Evolutionary conservation across 768 basidiomycete genomes (phyloP), one percentile per base, ranked within the genome.

Genomic region (Suillus clintonianus): DNA sequence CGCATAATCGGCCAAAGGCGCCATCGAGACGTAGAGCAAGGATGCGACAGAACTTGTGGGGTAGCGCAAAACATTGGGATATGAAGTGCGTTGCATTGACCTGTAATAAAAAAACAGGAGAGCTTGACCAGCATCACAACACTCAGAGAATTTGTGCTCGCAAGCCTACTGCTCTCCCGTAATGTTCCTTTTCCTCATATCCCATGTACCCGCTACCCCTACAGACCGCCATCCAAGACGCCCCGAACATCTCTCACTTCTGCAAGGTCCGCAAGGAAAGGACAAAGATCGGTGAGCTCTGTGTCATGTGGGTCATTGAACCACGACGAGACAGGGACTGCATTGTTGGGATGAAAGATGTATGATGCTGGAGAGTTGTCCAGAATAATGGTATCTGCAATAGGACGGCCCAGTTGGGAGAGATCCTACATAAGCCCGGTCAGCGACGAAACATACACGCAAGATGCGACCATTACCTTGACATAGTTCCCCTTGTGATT

Each of bases 401-500:
- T 94, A 7, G 94, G 94, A 34, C 97, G 90, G 55, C 97, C 97
- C 60, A 99, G 84, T 79, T 98, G 97, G 24, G 97, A 99, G 41
- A 99, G 82, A 77, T 99, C 97, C 95, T 98, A 70, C n/a, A 58
- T n/a, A 57, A 13, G 62, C 41, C 13, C 22, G 61, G 61, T 34
- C 15, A 17, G 51, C n/a, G 10, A 43, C 39, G 11, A 60, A 59
- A 34, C 37, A 22, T 14, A 24, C 30, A 47, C 34, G 15, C 11
- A 17, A 34, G 45, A 39, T n/a, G 39, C 3, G 5, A 59, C 37
- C 50, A 67, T 82, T 47, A 95, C 96, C 88, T 99, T 99, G 78
- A 99, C 97, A 76, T 99, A 99, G 80, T 97, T 99, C 48, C 97
- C 97, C 78, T 92, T 92, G 80, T 99, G 97, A 74, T 97, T 99